These are phyloP conservation scores for Eimeria maxima DNA, from an alignment of 169 alveolate genomes.

Conservation along the genomic window DNA sequence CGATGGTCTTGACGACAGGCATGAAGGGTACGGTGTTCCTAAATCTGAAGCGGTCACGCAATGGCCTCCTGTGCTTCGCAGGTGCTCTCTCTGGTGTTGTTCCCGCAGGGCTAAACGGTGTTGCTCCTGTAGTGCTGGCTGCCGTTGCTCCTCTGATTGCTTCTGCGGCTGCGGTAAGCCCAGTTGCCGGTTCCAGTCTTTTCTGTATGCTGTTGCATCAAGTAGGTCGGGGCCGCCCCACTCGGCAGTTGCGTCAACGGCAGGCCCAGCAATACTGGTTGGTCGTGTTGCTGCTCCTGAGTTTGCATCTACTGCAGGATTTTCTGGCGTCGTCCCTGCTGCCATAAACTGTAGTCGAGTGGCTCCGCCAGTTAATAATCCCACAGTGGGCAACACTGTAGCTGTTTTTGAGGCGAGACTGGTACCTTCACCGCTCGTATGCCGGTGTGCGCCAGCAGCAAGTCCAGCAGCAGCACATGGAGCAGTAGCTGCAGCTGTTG, in stretches of 20 bases:
- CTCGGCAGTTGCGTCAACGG: conserved; percentile 50
- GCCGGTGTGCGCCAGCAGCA: not conserved
- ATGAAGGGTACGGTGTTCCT: not conserved
- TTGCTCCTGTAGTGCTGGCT: not conserved
- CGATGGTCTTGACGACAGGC: not conserved
- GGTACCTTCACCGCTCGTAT: not conserved
- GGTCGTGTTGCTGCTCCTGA: not conserved
- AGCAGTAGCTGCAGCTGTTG: not conserved
- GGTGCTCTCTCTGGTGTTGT: not conserved
- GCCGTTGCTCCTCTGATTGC: not conserved
- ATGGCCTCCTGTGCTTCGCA: not conserved
- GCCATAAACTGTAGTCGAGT: not conserved
- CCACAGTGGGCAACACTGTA: not conserved
- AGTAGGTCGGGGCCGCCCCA: conserved; percentile 65
- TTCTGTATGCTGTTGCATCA: not conserved
- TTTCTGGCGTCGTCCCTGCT: not conserved
- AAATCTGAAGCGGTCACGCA: not conserved
- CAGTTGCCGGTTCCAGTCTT: not conserved
- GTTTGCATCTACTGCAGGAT: not conserved
- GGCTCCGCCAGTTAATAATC: not conserved
- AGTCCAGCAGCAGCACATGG: not conserved
- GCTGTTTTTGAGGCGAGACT: not conserved
- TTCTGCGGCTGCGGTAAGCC: not conserved
- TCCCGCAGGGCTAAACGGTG: not conserved
- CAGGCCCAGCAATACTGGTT: not conserved